Conservation (phyloP, 768 basidiomycete genomes). For the Termitomyces sp. region DNA sequence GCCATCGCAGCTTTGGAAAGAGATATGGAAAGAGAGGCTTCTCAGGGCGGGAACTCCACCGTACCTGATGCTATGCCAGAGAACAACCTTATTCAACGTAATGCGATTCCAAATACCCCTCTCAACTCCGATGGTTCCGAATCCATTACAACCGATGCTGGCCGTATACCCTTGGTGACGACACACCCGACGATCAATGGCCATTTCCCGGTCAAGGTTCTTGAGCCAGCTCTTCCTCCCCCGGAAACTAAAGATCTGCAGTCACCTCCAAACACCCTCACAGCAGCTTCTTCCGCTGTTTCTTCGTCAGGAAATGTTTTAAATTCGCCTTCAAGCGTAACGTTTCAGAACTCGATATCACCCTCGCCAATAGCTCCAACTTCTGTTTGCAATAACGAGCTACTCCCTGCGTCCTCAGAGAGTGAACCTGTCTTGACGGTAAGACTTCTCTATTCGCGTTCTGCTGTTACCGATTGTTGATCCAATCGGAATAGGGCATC, state of each 20-base stretch:
- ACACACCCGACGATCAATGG: background rate
- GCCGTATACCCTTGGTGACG: background rate
- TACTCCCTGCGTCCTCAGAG: background rate
- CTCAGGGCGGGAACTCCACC: background rate
- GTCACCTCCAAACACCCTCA: background rate
- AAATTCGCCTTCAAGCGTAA: too few species aligned
- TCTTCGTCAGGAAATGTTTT: too few species aligned
- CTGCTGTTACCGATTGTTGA: background rate
- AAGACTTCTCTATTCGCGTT: background rate
- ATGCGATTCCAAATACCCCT: background rate
- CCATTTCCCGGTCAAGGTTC: background rate
- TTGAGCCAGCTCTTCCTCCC: background rate
- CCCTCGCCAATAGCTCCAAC: background rate
- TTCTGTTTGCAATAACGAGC: background rate
- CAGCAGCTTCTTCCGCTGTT: background rate
- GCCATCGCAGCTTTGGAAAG: background rate
- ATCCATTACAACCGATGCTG: background rate
- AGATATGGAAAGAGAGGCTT: background rate
- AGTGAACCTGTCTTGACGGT: background rate
- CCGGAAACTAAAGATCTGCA: background rate
- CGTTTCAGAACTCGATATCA: background rate
- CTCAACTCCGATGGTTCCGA: background rate
- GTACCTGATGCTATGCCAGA: background rate
- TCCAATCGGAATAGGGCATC: background rate
- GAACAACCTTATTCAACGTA: background rate